Evolutionary conservation across 345 rosid genomes (phyloP).

Genomic region (Gynandropsis gynandra): DNA sequence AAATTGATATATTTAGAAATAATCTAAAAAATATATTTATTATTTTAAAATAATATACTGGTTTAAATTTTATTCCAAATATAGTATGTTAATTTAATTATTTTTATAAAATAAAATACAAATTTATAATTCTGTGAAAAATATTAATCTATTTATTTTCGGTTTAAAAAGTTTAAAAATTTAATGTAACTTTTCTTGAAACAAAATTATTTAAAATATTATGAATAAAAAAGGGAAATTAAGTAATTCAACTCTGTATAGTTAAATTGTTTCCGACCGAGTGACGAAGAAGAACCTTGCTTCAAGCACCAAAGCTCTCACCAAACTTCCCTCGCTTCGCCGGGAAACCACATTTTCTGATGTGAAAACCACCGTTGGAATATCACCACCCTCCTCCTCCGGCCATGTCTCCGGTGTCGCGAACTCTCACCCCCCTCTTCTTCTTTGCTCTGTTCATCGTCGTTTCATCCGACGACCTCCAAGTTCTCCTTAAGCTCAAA

Average conservation of each 20-base stretch:
- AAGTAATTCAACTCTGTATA: no score
- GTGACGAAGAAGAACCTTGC: conserved; percentile 5
- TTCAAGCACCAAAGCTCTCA: conserved; percentile 23
- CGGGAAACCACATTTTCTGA: conserved; percentile 5
- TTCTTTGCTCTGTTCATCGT: conserved; percentile 30
- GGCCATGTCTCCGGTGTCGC: conserved; percentile 16
- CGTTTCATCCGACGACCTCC: conserved; percentile 50
- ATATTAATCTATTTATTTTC: background rate
- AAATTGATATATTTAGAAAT: no score
- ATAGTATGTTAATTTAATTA: no score
- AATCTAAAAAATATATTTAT: no score
- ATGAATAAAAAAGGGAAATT: no score
- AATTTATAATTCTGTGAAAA: background rate
- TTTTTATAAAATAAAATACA: background rate
- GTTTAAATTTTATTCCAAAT: no score
- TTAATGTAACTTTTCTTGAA: conserved; percentile 4
- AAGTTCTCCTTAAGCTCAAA: conserved; percentile 41
- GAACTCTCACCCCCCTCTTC: conserved; percentile 14
- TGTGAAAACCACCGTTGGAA: conserved; percentile 16
- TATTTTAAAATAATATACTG: no score
- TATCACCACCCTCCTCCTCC: conserved; percentile 14
- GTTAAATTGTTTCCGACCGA: no score
- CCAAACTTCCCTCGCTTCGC: conserved; percentile 8
- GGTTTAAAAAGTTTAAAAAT: conserved; percentile 21
- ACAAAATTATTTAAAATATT: no score